Percentiles rank a stretch among this genome's conserved stretches.
Conservation (phyloP, 371 early-diverging fungal species). For the Mucor plumbeus region DNA sequence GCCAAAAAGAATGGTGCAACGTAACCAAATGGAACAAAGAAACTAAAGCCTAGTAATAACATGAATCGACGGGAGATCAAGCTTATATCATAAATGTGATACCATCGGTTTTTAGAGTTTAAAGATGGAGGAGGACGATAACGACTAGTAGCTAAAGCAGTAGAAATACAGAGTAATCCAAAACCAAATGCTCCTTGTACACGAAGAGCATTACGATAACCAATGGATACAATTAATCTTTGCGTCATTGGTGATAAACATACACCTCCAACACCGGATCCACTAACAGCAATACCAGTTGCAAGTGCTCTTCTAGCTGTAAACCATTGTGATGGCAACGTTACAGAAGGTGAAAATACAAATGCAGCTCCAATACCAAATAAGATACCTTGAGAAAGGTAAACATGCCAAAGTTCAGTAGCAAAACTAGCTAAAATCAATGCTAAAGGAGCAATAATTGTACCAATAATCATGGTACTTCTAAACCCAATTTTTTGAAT, state of each 20-base stretch:
- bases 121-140: slow-evolving; percentile 31
- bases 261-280: slow-evolving; percentile 80
- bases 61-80: slow-evolving; percentile 24
- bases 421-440: slow-evolving; percentile 64
- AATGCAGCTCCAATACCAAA: slow-evolving; percentile 62
- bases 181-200: slow-evolving; percentile 42
- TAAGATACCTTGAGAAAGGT: slow-evolving; percentile 68
- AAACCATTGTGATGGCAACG: slow-evolving; percentile 79
- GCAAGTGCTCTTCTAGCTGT: slow-evolving; percentile 71
- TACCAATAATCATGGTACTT: slow-evolving; percentile 63
- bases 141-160: slow-evolving; percentile 37
- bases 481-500: slow-evolving; percentile 62
- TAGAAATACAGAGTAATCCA: slow-evolving; percentile 46
- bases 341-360: slow-evolving; percentile 66
- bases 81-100: slow-evolving; percentile 28
- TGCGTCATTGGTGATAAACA: slow-evolving; percentile 65
- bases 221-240: slow-evolving; percentile 51
- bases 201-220: slow-evolving; percentile 62
- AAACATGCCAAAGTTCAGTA: slow-evolving; percentile 62
- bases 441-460: slow-evolving; percentile 55
- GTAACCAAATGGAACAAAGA: slow-evolving; percentile 41
- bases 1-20: slow-evolving; percentile 40
- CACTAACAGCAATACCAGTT: slow-evolving; percentile 76
- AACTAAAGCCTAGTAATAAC: slow-evolving; percentile 31
- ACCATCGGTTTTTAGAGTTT: slow-evolving; percentile 24